A percentile compares a stretch with the other conserved stretches of the same genome.
Evolutionary conservation across 495 filamentous ascomycete genomes (phyloP).

Genomic region (Neurospora sp.): DNA sequence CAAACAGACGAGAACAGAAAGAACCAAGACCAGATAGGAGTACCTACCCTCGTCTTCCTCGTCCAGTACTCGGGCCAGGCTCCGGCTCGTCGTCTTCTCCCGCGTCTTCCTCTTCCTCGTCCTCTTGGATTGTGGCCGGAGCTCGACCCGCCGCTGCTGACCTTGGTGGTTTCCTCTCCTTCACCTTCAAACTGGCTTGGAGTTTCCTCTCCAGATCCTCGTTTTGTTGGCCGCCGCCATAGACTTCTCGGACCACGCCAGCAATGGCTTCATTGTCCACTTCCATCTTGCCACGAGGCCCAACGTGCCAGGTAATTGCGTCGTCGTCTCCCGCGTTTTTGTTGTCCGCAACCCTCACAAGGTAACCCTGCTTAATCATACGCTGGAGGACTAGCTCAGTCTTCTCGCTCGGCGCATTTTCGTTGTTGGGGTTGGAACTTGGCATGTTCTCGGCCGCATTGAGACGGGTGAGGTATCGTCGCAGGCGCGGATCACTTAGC

Average conservation of each 20-base stretch:
- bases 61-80: constrained; percentile 13
- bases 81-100: constrained; percentile 7
- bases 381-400: constrained; percentile 66
- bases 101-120: constrained; percentile 8
- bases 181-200: constrained; percentile 42
- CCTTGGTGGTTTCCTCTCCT: constrained; percentile 20
- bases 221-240: constrained; percentile 29
- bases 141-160: background rate
- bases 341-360: constrained; percentile 60
- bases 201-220: constrained; percentile 45
- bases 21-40: background rate
- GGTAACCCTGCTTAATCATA: constrained; percentile 73
- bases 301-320: constrained; percentile 64
- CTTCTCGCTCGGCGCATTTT: constrained; percentile 51
- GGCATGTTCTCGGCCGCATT: constrained; percentile 64
- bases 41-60: constrained; percentile 7
- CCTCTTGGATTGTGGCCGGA: constrained; percentile 3
- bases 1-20: background rate
- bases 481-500: constrained; percentile 62
- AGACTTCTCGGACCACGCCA: constrained; percentile 54
- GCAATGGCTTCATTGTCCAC: constrained; percentile 64
- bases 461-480: constrained; percentile 60
- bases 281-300: constrained; percentile 78
- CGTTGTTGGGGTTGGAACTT: constrained; percentile 32
- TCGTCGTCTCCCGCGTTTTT: constrained; percentile 54